Evolutionary conservation across 1,139 yeast genomes (phyloP).

Genomic region (Petasospora fabianii): DNA sequence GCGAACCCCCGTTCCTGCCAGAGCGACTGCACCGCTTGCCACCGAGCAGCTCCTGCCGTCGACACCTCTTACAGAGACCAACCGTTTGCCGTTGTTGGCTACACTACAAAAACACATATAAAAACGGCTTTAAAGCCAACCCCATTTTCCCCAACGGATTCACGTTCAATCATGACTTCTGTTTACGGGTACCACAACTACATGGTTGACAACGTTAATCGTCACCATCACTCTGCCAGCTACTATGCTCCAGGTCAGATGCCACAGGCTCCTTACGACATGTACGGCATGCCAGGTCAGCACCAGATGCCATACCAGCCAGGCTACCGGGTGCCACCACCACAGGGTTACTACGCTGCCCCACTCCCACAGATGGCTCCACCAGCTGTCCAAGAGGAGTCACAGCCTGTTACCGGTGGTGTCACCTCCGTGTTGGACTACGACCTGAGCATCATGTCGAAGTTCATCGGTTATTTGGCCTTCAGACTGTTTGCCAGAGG

Average conservation of each 20-base stretch:
- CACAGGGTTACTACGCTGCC: conserved; percentile 7
- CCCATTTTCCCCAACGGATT: background rate
- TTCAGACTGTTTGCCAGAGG: conserved; percentile 36
- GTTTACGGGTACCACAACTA: conserved; percentile 14
- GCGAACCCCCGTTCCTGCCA: background rate
- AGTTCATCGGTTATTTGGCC: conserved; percentile 65
- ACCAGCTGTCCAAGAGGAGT: conserved; percentile 15
- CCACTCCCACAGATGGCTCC: conserved; percentile 1
- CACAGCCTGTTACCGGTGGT: conserved; percentile 60
- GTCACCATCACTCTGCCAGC: conserved; percentile 7
- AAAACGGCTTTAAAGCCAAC: background rate
- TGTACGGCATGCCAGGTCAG: conserved; percentile 3
- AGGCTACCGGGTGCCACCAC: conserved; percentile 8
- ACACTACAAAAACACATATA: background rate
- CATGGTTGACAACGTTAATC: conserved; percentile 3
- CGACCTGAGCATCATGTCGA: conserved; percentile 71
- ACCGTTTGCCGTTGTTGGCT: background rate
- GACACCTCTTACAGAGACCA: background rate
- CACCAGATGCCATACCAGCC: conserved; percentile 1
- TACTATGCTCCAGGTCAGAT: conserved; percentile 5
- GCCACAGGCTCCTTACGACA: conserved; percentile 2
- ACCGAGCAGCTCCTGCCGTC: background rate
- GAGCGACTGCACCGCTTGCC: background rate
- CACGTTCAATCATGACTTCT: conserved; percentile 12
- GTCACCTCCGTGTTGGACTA: conserved; percentile 76